Conservation (phyloP, 2,329 filamentous ascomycete species). For the Neofusicoccum umdonicola region DNA sequence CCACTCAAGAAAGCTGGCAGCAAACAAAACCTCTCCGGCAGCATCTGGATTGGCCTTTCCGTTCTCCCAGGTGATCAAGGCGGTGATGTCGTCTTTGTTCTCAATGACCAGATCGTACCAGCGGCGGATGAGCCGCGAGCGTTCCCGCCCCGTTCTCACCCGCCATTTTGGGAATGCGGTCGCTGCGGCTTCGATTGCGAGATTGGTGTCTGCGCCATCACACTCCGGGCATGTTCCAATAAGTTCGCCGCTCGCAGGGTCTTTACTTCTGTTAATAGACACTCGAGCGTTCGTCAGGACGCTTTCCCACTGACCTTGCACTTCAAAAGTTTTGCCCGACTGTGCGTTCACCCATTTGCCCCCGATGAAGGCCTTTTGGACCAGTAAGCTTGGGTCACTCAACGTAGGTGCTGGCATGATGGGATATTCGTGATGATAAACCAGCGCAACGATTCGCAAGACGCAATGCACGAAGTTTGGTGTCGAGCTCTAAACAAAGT, state of each 20-base stretch:
- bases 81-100: constrained; percentile 73
- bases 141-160: background rate
- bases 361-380: background rate
- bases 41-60: constrained; percentile 66
- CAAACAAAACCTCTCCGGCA: constrained; percentile 30
- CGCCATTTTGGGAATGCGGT: background rate
- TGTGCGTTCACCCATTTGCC: background rate
- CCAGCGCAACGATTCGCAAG: no score
- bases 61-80: constrained; percentile 78
- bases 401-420: background rate
- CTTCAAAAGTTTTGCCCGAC: background rate
- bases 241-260: background rate
- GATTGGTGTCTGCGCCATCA: background rate
- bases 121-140: background rate
- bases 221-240: background rate
- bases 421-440: background rate
- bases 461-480: background rate
- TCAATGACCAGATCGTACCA: constrained; percentile 42
- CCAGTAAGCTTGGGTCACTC: background rate
- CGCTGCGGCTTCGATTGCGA: background rate
- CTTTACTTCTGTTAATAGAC: no score
- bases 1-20: constrained; percentile 54
- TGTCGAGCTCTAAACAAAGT: background rate
- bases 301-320: background rate
- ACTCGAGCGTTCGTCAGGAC: no score